Evolutionary conservation across 805 yeast species (phyloP).

Genomic region (Hanseniaspora lindneri): DNA sequence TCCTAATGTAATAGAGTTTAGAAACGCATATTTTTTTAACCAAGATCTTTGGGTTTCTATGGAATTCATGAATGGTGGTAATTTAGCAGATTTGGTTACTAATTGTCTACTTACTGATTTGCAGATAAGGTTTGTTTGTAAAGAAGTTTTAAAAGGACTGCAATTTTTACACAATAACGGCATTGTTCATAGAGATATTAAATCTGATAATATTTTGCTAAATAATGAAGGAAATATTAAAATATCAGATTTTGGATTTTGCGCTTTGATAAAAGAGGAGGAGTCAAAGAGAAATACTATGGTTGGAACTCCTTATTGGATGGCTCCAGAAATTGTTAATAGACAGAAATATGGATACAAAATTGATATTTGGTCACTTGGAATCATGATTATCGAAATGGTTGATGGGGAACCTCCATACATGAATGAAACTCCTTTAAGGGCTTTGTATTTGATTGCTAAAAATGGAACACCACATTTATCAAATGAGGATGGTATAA

Average conservation of each 20-base stretch:
- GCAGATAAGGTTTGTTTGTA: conserved; percentile 88
- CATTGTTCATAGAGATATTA: conserved; percentile 90
- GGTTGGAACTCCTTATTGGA: conserved; percentile 99
- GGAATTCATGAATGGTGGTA: conserved; percentile 99
- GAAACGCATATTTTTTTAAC: conserved; percentile 67
- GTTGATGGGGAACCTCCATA: conserved; percentile 99
- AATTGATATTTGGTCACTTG: conserved; percentile 95
- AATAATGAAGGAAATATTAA: conserved; percentile 80
- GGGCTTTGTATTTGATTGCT: conserved; percentile 87
- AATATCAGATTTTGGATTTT: conserved; percentile 90
- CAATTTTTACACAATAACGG: conserved; percentile 82
- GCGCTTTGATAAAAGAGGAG: conserved; percentile 80
- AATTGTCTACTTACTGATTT: conserved; percentile 81
- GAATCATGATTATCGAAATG: conserved; percentile 97
- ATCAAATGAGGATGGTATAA: conserved; percentile 73
- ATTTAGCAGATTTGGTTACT: conserved; percentile 87
- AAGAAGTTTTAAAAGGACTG: conserved; percentile 80
- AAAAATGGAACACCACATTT: conserved; percentile 93
- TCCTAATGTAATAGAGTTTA: conserved; percentile 83
- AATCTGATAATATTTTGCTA: conserved; percentile 81
- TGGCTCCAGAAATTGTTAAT: conserved; percentile 98
- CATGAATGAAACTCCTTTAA: conserved; percentile 85
- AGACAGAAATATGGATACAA: conserved; percentile 92
- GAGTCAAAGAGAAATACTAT: conserved; percentile 86
- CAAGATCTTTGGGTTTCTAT: conserved; percentile 91